Conservation (phyloP, 2,329 filamentous ascomycete species). For the Pyricularia sp. region DNA sequence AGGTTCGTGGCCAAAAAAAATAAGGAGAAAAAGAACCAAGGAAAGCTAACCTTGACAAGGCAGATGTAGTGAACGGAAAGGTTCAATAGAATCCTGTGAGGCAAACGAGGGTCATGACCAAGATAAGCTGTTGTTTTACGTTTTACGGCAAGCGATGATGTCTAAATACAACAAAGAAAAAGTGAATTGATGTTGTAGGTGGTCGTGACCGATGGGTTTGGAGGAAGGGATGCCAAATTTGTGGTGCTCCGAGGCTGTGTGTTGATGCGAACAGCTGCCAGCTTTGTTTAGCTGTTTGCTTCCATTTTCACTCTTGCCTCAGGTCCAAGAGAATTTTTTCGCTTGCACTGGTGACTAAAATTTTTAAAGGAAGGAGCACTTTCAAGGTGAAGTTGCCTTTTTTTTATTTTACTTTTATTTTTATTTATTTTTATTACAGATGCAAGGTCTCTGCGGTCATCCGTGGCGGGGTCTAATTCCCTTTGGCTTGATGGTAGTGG, state of each 20-base stretch:
- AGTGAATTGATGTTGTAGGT: not conserved
- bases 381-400: not conserved
- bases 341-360: not conserved
- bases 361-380: not conserved
- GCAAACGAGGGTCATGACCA: not conserved
- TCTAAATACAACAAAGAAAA: not conserved
- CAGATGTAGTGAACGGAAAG: not conserved
- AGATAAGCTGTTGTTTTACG: not conserved
- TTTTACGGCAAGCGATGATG: not conserved
- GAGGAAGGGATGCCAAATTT: not conserved
- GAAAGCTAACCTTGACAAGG: not conserved
- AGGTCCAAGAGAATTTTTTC: not conserved
- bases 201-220: not conserved
- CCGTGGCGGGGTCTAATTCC: not conserved
- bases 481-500: not conserved
- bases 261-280: not conserved
- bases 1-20: not conserved
- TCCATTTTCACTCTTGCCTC: not conserved
- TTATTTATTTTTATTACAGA: not conserved
- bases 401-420: not conserved
- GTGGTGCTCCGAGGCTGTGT: not conserved
- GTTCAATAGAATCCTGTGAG: not conserved
- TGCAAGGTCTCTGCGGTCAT: not conserved
- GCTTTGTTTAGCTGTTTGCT: not conserved
- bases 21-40: not conserved